A percentile compares a stretch with the other conserved stretches of the same genome.
Conservation (phyloP, 1,139 yeast species). For the Sugiyamaella neomexicana region DNA sequence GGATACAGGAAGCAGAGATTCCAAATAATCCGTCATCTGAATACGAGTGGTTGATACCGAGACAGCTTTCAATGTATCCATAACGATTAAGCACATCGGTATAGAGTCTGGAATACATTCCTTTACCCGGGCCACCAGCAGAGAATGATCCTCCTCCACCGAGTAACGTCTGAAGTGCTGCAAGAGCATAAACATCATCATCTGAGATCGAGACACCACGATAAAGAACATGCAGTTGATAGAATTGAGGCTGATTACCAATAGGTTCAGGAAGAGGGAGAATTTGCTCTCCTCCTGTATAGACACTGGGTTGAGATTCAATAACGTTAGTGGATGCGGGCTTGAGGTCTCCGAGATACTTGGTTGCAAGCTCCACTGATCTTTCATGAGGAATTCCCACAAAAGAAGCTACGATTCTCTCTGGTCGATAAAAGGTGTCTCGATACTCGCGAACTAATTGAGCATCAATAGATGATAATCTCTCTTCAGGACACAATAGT, state of each 20-base stretch:
- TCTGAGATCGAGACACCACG: conserved; percentile 83
- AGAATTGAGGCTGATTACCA: conserved; percentile 76
- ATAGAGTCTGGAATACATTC: conserved; percentile 94
- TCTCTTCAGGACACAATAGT: conserved; percentile 73
- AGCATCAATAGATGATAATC: conserved; percentile 56
- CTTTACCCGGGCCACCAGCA: conserved; percentile 99
- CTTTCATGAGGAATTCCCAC: conserved; percentile 76
- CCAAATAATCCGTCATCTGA: conserved; percentile 92
- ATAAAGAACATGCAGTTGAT: conserved; percentile 83
- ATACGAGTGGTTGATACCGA: conserved; percentile 86
- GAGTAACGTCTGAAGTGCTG: conserved; percentile 84
- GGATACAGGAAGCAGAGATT: conserved; percentile 78
- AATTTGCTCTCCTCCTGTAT: conserved; percentile 30
- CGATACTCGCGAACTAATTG: conserved; percentile 63
- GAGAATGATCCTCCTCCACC: conserved; percentile 98
- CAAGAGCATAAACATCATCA: conserved; percentile 87
- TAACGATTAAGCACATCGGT: conserved; percentile 88
- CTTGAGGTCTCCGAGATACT: conserved; percentile 64
- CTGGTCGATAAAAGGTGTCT: conserved; percentile 69
- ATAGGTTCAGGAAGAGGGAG: conserved; percentile 69
- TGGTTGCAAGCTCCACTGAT: conserved; percentile 65
- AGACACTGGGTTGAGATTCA: conserved; percentile 24
- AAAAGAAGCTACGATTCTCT: conserved; percentile 81
- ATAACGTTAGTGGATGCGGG: conserved; percentile 13
- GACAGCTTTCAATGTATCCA: conserved; percentile 87